A percentile compares a stretch with the other conserved stretches of the same genome.
These are phyloP conservation scores for Entophlyctis luteolus DNA, from an alignment of 192 early-diverging fungal species.

Conservation along the genomic window DNA sequence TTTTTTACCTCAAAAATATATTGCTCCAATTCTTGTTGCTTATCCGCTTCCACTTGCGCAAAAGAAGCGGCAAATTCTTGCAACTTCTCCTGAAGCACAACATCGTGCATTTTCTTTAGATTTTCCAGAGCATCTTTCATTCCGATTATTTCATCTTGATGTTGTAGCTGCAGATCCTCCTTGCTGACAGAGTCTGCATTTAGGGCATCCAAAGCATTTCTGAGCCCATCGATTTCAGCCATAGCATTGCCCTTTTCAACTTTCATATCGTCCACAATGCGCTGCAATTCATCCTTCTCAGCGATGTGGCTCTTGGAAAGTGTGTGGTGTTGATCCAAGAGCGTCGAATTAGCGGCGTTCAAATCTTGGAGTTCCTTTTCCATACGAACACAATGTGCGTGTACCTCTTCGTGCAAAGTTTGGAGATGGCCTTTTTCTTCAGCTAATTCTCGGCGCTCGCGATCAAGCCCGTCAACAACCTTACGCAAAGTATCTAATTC, in stretches of 20 bases:
- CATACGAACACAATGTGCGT: no score
- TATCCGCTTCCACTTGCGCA: background rate
- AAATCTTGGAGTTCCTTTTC: no score
- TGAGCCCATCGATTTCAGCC: background rate
- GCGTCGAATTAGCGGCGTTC: no score
- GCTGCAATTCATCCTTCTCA: background rate
- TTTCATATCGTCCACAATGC: background rate
- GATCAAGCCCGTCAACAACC: background rate
- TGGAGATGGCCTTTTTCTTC: conserved; percentile 1
- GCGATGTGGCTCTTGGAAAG: no score
- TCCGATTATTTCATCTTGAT: background rate
- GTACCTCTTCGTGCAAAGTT: background rate
- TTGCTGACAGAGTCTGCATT: background rate
- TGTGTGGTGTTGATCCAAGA: no score
- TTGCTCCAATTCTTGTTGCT: background rate
- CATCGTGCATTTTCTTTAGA: no score
- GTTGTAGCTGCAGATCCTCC: background rate
- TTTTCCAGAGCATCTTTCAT: no score
- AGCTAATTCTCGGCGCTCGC: background rate
- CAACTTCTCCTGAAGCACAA: no score
- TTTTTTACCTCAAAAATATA: background rate
- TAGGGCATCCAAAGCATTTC: background rate
- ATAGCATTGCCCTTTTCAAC: background rate
- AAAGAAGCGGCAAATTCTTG: background rate
- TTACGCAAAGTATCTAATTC: background rate